These are phyloP conservation scores for Telfairia occidentalis DNA, from an alignment of 331 rosid genomes.

Conservation along the genomic window DNA sequence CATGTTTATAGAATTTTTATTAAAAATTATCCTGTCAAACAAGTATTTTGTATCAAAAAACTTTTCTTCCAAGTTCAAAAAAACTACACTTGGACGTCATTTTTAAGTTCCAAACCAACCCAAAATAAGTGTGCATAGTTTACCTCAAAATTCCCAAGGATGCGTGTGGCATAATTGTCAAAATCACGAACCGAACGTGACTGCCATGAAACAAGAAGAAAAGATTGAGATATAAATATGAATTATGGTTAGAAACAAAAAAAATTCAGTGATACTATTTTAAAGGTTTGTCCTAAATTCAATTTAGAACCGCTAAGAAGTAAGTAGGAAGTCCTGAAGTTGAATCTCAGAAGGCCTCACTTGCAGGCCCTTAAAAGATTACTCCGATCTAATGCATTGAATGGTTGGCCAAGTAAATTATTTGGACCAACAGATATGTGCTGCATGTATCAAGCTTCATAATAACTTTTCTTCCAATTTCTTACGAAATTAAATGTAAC, in stretches of 20 bases:
- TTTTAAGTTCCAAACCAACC: no score
- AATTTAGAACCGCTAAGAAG: background rate
- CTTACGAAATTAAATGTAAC: background rate
- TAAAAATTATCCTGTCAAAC: background rate
- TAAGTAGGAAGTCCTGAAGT: background rate
- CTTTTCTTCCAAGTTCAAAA: no score
- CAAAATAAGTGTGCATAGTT: background rate
- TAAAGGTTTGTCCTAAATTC: background rate
- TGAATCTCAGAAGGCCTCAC: background rate
- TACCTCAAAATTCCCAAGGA: conserved; percentile 90
- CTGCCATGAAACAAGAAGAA: conserved; percentile 29
- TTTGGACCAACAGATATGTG: background rate
- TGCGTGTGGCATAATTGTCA: conserved; percentile 72
- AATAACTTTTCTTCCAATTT: background rate
- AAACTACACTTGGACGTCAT: no score
- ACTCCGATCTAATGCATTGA: background rate
- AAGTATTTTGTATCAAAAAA: no score
- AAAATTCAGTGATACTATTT: background rate
- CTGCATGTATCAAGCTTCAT: background rate
- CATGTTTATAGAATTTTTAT: background rate
- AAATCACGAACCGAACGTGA: conserved; percentile 84
- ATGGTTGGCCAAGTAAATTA: background rate
- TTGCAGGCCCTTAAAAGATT: background rate
- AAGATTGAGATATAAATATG: conserved; percentile 1
- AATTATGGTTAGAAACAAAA: background rate